Conservation (phyloP, 768 basidiomycete species). For the Kwoniella bestiolae region DNA sequence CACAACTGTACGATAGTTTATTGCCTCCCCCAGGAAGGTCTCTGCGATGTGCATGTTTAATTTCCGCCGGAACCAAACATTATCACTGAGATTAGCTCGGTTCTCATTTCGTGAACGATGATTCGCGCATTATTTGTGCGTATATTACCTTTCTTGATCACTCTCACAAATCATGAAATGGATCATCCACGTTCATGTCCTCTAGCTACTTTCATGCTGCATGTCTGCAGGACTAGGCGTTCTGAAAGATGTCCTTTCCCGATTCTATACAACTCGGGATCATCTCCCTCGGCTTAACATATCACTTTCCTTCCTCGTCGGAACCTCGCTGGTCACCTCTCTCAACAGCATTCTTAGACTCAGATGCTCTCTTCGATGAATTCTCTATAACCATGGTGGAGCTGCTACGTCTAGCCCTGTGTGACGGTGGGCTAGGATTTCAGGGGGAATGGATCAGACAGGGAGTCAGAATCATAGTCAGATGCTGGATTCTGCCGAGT, state of each 20-base stretch:
- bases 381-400: background rate
- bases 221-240: too few relatives aligned
- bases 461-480: conserved; percentile 7
- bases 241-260: background rate
- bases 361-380: conserved; percentile 5
- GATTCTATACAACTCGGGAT: conserved; percentile 17
- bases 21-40: too few relatives aligned
- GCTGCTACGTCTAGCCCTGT: conserved; percentile 12
- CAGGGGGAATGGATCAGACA: conserved; percentile 19
- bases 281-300: background rate
- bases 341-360: conserved; percentile 11
- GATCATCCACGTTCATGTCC: too few relatives aligned
- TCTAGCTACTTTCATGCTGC: too few relatives aligned
- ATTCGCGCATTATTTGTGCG: too few relatives aligned
- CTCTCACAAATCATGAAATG: too few relatives aligned
- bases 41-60: too few relatives aligned
- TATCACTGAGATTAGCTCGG: too few relatives aligned
- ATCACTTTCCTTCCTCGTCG: conserved; percentile 7
- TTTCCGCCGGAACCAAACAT: too few relatives aligned
- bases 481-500: conserved; percentile 27
- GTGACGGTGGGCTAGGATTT: conserved; percentile 17
- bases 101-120: too few relatives aligned
- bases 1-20: too few relatives aligned
- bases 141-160: too few relatives aligned
- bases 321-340: conserved; percentile 5